Conservation (phyloP, 805 yeast genomes). For the Jamesozyma spencerorum region DNA sequence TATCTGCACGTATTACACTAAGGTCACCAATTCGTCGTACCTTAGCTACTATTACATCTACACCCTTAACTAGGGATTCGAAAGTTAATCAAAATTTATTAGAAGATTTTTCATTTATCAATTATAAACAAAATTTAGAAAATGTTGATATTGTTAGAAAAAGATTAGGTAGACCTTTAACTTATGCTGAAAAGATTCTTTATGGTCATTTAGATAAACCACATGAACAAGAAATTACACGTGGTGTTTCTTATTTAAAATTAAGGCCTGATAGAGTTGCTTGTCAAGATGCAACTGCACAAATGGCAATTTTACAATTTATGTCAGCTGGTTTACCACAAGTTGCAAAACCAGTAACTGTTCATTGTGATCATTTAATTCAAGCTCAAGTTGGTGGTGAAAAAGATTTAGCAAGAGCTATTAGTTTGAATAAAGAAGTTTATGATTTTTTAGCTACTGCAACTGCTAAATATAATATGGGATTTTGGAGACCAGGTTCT, state of each 20-base stretch:
- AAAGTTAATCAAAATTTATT: slow-evolving; percentile 73
- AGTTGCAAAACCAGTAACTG: slow-evolving; percentile 91
- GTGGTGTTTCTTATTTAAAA: slow-evolving; percentile 88
- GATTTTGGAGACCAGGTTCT: slow-evolving; percentile 98
- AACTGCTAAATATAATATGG: slow-evolving; percentile 91
- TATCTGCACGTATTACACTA: slow-evolving; percentile 28
- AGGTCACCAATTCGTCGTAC: slow-evolving; percentile 28
- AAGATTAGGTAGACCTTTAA: slow-evolving; percentile 79
- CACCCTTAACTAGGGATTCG: slow-evolving; percentile 52
- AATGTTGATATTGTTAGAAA: slow-evolving; percentile 76
- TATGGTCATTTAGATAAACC: slow-evolving; percentile 95
- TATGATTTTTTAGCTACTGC: slow-evolving; percentile 84
- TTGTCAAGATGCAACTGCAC: slow-evolving; percentile 98
- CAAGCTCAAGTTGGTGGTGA: slow-evolving; percentile 92
- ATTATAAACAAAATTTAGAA: slow-evolving; percentile 85
- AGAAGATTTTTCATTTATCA: slow-evolving; percentile 77
- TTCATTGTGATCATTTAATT: slow-evolving; percentile 95
- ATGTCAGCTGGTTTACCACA: slow-evolving; percentile 90
- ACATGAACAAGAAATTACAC: slow-evolving; percentile 70
- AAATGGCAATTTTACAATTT: slow-evolving; percentile 94
- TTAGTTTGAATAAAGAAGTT: slow-evolving; percentile 86
- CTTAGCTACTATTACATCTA: slow-evolving; percentile 32
- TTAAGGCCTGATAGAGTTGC: slow-evolving; percentile 97
- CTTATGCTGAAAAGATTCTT: slow-evolving; percentile 89
- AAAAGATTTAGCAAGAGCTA: slow-evolving; percentile 76